Evolutionary conservation across 305 asterid genomes (phyloP).

Genomic region (Striga hermonthica): DNA sequence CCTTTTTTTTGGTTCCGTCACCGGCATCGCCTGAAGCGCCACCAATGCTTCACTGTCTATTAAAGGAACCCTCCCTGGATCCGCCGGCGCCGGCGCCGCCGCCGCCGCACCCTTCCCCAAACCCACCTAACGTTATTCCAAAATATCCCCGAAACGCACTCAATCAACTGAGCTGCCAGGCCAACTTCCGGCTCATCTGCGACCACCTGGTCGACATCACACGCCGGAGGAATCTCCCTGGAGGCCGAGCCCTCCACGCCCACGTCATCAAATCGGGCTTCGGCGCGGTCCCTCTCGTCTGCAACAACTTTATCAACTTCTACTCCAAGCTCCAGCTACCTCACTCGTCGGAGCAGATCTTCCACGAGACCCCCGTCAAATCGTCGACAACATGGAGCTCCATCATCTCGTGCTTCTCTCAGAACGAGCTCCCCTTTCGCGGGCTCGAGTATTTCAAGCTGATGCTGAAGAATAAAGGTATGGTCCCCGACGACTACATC

Average conservation of each 20-base stretch:
- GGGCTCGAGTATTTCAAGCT: slow-evolving; percentile 49
- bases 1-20: not conserved
- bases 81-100: slow-evolving; percentile 15
- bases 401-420: slow-evolving; percentile 59
- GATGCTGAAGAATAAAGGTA: slow-evolving; percentile 41
- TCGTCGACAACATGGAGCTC: slow-evolving; percentile 86
- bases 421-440: slow-evolving; percentile 59
- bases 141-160: slow-evolving; percentile 34
- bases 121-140: slow-evolving; percentile 21
- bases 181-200: slow-evolving; percentile 51
- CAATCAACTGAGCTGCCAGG: slow-evolving; percentile 40
- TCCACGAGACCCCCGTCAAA: slow-evolving; percentile 48
- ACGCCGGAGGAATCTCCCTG: slow-evolving; percentile 43
- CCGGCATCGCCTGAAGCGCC: slow-evolving; percentile 8
- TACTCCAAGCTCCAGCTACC: slow-evolving; percentile 70
- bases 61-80: slow-evolving; percentile 26
- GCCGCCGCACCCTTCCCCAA: not conserved
- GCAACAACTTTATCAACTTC: slow-evolving; percentile 71
- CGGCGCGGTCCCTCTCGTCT: slow-evolving; percentile 49
- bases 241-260: slow-evolving; percentile 58
- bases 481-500: slow-evolving; percentile 51
- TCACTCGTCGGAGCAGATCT: slow-evolving; percentile 45
- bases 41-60: slow-evolving; percentile 37
- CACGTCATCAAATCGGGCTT: slow-evolving; percentile 56
- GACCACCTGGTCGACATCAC: slow-evolving; percentile 46